Evolutionary conservation across 2,329 filamentous ascomycete species (phyloP), one percentile per base, ranked within the genome.

Genomic region (Sporothrix phasma): DNA sequence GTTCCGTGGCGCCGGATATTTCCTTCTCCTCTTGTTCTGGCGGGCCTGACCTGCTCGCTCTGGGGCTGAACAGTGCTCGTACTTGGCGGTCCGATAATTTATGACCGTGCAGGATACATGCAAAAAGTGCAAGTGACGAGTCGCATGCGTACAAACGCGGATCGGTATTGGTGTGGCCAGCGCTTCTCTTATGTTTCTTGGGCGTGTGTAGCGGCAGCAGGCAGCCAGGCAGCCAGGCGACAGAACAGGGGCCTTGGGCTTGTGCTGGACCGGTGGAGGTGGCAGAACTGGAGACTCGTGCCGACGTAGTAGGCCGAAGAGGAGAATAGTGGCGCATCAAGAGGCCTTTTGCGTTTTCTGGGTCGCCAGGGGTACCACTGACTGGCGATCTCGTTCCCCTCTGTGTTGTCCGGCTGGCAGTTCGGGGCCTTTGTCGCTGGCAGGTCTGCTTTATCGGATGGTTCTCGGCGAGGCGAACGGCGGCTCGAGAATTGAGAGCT

Each of bases 321-420:
- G 61, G 61, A 47, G 49, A 63, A 34, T 58, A 43, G 61, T 58
- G 51, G 51, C 43, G 29, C 49, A 29, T 58, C 51, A 58, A 43
- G 26, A 49, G 29, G 29, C 13, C 8, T 49, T 56, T 26, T 56
- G 39, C 51, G 45, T 54, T 61, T 62, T 53, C 60, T 62, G 60
- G 46, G 60, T 54, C 47, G 60, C 7, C 19, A 22, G n/a, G 6
- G 60, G 46, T 43, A 46, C 45, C 5, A 13, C 5, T 62, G 47
- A 26, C 41, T 62, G 47, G 37, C 13, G 46, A 62, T 62, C 51
- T 62, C 45, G 29, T 19, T 29, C 29, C 46, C 31, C 45, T 37
- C 29, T 17, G 22, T 22, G 13, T 31, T 37, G 46, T 17, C 7
- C 11, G 26, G 41, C 29, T 37, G 45, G 39, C 39, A 31, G 39